These are phyloP conservation scores for Bipolaris victoriae DNA, from an alignment of 2,329 filamentous ascomycete genomes.

Conservation along the genomic window DNA sequence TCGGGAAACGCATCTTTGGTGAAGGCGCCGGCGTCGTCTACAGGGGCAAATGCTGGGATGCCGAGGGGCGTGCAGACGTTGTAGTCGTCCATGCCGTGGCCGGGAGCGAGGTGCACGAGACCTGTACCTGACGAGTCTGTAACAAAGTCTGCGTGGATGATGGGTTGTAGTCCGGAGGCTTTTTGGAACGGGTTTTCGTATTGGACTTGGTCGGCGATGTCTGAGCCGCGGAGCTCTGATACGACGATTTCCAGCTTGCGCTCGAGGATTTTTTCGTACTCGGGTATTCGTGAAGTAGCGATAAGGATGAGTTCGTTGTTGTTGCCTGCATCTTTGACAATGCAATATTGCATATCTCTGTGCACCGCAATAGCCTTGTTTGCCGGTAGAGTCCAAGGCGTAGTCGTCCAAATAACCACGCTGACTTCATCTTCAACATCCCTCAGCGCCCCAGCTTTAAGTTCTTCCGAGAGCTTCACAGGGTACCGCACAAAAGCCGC, in stretches of 20 bases:
- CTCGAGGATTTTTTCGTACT: conserved; percentile 45
- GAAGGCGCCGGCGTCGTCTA: conserved; percentile 81
- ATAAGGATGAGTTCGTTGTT: conserved; percentile 68
- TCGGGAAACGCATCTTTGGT: conserved; percentile 79
- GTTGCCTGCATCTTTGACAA: conserved; percentile 59
- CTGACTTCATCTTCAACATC: conserved; percentile 55
- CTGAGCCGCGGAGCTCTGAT: conserved; percentile 65
- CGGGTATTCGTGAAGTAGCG: conserved; percentile 72
- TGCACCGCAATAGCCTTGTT: conserved; percentile 89
- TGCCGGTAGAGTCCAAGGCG: conserved; percentile 94
- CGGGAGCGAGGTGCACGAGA: conserved; percentile 91
- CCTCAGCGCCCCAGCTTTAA: conserved; percentile 50
- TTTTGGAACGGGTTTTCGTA: conserved; percentile 76
- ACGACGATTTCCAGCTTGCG: conserved; percentile 57
- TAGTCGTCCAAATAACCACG: conserved; percentile 98
- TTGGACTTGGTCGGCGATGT: conserved; percentile 65
- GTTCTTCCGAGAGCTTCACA: conserved; percentile 57
- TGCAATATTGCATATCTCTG: conserved; percentile 72
- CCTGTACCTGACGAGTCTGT: conserved; percentile 89
- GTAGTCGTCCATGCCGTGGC: conserved; percentile 97
- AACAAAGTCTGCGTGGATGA: conserved; percentile 88
- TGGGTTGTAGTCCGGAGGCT: conserved; percentile 64
- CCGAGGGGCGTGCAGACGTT: conserved; percentile 74
- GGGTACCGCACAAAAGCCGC: conserved; percentile 83
- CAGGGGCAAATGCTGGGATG: conserved; percentile 77